Base-by-base conservation (phyloP, 1,139 yeast species). In the Meyerozyma guilliermondii region DNA sequence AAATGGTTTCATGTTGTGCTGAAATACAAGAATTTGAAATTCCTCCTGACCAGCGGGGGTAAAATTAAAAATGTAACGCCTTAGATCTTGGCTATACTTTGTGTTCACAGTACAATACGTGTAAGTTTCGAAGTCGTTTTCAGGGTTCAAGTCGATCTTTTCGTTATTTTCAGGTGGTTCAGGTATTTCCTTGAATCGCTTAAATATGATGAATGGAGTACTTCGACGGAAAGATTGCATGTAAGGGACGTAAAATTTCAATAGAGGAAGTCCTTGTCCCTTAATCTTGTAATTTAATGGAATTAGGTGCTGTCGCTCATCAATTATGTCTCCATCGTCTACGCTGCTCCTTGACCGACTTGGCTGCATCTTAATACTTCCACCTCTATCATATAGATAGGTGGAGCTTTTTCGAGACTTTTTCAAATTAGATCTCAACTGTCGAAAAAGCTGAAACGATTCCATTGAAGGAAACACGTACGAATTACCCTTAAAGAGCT, bases 231-330 rank as follows among this genome's bases (percentile, higher is more conserved):
- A 62, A 1, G 60, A 49, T 4, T 71, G 60, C 58, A 71, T 55
- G 49, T 65, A 66, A 0, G 76, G 76, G 1, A 60, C 61, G 29
- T 51, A 54, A 10, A 69, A 50, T 48, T 63, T 68, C 49, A 71
- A 60, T 8, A 71, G 44, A 0, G 78, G 78, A 36, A 69, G 50
- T 0, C 74, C 76, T 27, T 51, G 28, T 0, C 75, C 76, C 43
- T 51, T 50, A 7, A 52, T 34, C 41, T 68, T 69, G 41, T 57
- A 57, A 18, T 58, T 63, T 5, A 66, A 45, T 0, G 75, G 73
- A 2, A 68, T 53, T 3, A 68, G 56, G 47, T 68, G 74, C 14
- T 51, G 53, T 41, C 74, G 48, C 2, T 58, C 44, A 45, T 68
- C 75, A 4, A 65, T 51, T 3, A 49, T 46, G 16, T 33, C 36